phyloP scores from a whole-genome alignment of 1,284 basidiomycete species.

The Leccinum subrobustum region DNA sequence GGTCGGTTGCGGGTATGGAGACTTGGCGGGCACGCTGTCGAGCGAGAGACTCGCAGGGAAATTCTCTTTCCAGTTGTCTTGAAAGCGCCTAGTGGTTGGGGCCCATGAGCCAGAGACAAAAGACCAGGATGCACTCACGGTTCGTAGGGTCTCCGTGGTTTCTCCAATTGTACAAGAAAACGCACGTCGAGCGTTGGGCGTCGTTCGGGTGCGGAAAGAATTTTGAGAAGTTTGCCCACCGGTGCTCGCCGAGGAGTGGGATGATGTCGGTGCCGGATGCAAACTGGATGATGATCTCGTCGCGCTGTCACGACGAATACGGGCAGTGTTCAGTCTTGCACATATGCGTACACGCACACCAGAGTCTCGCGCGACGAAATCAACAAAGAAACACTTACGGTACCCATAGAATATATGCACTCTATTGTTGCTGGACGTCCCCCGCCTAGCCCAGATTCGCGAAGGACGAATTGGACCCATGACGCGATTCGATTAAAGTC shows the following conservation, averaged over 20 bases:
- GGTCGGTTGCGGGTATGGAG: constrained; percentile 29
- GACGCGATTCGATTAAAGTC: constrained; percentile 27
- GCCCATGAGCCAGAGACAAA: background rate
- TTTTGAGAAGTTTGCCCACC: constrained; percentile 19
- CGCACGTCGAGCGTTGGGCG: constrained; percentile 15
- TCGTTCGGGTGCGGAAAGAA: constrained; percentile 9
- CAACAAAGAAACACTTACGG: constrained; percentile 22
- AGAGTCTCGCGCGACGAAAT: background rate
- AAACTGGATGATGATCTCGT: constrained; percentile 34
- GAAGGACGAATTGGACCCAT: constrained; percentile 29
- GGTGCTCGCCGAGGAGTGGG: constrained; percentile 31
- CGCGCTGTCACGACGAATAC: constrained; percentile 17
- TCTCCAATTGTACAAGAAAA: constrained; percentile 33
- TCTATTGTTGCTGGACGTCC: constrained; percentile 19
- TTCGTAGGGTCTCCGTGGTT: constrained; percentile 32
- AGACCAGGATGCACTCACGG: constrained; percentile 21
- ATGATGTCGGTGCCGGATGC: constrained; percentile 23
- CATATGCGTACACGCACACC: background rate
- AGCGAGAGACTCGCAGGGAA: constrained; percentile 15
- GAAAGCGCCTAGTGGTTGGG: background rate
- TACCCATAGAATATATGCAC: constrained; percentile 31
- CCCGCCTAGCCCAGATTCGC: constrained; percentile 17
- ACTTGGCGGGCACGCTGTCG: constrained; percentile 17
- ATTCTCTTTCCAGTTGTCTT: constrained; percentile 29
- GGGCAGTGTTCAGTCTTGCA: background rate